Conservation (phyloP, 2,329 filamentous ascomycete genomes). For the Didymella arachidicola region DNA sequence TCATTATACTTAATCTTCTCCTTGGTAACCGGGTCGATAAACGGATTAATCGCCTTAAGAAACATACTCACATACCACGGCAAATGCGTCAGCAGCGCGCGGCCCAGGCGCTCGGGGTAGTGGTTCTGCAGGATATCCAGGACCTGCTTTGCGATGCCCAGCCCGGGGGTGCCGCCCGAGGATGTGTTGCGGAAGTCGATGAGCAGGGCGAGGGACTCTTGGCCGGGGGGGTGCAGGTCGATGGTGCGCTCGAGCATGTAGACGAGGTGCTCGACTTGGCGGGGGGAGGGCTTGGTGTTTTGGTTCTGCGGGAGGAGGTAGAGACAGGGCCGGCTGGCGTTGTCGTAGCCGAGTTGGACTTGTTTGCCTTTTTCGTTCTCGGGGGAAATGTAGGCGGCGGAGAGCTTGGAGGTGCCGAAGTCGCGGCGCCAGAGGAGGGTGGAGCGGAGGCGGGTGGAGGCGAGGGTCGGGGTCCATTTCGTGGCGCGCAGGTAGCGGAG, state of each 20-base stretch:
- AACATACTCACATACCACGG: conserved; percentile 92
- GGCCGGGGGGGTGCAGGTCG: conserved; percentile 84
- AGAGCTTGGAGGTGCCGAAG: conserved; percentile 78
- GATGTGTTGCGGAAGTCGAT: conserved; percentile 90
- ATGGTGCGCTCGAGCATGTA: conserved; percentile 94
- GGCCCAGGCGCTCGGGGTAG: conserved; percentile 90
- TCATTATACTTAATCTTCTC: conserved; percentile 99
- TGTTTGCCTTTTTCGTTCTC: conserved; percentile 99
- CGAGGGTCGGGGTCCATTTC: conserved; percentile 80
- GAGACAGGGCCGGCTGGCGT: conserved; percentile 82
- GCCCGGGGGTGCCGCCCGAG: conserved; percentile 75
- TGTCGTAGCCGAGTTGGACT: conserved; percentile 86
- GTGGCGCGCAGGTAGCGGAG: conserved; percentile 92
- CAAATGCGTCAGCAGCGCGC: conserved; percentile 88
- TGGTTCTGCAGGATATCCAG: conserved; percentile 92
- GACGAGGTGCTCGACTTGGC: conserved; percentile 91
- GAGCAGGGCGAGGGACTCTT: conserved; percentile 85
- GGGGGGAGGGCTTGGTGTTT: conserved; percentile 85
- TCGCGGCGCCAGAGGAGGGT: conserved; percentile 90
- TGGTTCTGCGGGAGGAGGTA: conserved; percentile 90
- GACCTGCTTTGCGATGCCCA: conserved; percentile 82
- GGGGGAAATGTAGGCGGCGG: conserved; percentile 84
- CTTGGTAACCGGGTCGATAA: conserved; percentile 93
- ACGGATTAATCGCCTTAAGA: conserved; percentile 94
- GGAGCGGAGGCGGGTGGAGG: conserved; percentile 78